Percentiles rank a stretch among this genome's conserved stretches.
Evolutionary conservation across 371 early-diverging fungal species (phyloP).

Genomic region (Mucor irregularis): DNA sequence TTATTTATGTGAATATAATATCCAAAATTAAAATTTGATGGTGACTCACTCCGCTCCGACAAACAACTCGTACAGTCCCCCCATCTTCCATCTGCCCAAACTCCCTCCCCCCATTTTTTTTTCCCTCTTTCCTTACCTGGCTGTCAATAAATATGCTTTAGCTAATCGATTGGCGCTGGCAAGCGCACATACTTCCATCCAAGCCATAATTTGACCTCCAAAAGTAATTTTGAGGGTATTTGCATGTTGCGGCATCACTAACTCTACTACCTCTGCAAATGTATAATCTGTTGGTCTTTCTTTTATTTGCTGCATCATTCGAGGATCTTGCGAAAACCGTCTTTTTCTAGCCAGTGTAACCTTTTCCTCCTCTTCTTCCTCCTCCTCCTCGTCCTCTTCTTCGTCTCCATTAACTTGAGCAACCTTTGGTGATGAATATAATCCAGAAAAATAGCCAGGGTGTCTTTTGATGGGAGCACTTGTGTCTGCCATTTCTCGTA

Average conservation of each 20-base stretch:
- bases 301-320: constrained; percentile 30
- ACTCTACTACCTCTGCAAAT: constrained; percentile 66
- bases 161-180: constrained; percentile 67
- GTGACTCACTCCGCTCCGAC: neutral
- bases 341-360: constrained; percentile 1
- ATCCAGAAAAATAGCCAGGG: constrained; percentile 27
- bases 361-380: constrained; percentile 6
- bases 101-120: neutral
- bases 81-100: neutral
- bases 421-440: neutral
- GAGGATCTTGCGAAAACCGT: constrained; percentile 42
- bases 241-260: constrained; percentile 79
- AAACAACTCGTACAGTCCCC: neutral
- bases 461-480: constrained; percentile 40
- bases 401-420: neutral
- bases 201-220: constrained; percentile 81
- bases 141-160: constrained; percentile 58
- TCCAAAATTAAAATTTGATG: neutral
- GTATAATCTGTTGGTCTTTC: constrained; percentile 49
- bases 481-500: constrained; percentile 26
- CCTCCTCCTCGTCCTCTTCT: neutral
- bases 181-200: constrained; percentile 73
- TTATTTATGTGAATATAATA: too few relatives aligned
- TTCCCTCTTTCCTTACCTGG: constrained; percentile 48
- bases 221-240: constrained; percentile 73